phyloP scores from a whole-genome alignment of 805 yeast genomes.

The Candida multigemmis region DNA sequence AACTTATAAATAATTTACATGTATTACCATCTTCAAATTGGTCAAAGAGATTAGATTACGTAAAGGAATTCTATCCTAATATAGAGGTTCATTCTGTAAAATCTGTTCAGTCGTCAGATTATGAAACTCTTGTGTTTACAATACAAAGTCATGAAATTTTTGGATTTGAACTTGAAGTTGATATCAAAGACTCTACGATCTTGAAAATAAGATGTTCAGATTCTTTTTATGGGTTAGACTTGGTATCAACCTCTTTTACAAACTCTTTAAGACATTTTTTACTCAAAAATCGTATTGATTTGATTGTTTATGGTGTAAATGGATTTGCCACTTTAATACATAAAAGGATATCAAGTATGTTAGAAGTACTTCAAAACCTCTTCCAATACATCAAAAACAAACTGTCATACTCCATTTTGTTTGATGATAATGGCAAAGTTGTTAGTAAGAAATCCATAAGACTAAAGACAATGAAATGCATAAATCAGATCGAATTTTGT shows the following conservation, averaged over 20 bases:
- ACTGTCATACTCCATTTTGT: too few species aligned
- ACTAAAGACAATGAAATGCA: too few species aligned
- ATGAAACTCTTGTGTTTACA: slow-evolving; percentile 6
- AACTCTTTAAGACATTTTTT: too few species aligned
- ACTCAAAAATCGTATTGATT: too few species aligned
- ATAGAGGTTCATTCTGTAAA: slow-evolving; percentile 8
- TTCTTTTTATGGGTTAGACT: too few species aligned
- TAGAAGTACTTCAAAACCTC: slow-evolving; percentile 11
- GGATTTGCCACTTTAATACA: slow-evolving; percentile 17
- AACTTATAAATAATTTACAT: slow-evolving; percentile 14
- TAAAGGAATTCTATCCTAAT: slow-evolving; percentile 16
- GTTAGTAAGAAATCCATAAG: too few species aligned
- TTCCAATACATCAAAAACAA: too few species aligned
- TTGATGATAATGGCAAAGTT: too few species aligned
- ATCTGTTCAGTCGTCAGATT: background rate
- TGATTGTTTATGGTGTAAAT: slow-evolving; percentile 21
- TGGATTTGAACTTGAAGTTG: slow-evolving; percentile 3
- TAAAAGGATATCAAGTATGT: slow-evolving; percentile 11
- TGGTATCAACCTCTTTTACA: too few species aligned
- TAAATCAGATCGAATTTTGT: too few species aligned
- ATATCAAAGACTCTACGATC: slow-evolving; percentile 4
- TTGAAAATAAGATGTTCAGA: too few species aligned
- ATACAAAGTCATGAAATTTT: slow-evolving; percentile 8
- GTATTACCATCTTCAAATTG: slow-evolving; percentile 29
- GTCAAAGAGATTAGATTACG: slow-evolving; percentile 13